Evolutionary conservation across 2,329 filamentous ascomycete species (phyloP), one percentile per base, ranked within the genome.

Genomic region (Ophiostoma sp.): DNA sequence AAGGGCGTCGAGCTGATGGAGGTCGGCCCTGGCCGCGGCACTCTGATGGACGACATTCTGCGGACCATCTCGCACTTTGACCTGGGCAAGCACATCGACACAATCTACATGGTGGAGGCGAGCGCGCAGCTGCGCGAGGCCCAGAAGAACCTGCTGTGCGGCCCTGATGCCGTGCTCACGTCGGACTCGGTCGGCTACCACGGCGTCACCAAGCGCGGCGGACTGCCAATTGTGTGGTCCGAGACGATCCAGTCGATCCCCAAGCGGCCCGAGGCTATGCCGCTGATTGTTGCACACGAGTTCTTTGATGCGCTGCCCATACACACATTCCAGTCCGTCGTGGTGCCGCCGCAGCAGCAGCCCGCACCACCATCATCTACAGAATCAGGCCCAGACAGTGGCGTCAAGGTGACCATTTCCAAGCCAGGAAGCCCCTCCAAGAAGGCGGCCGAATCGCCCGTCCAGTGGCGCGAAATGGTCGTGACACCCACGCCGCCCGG

Each of bases 251-350:
- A 91, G 74, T 87, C 93, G n/a, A 85, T 97, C 23, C 92, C 93
- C 0, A 85, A 87, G 74, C 84, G 88, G 72, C 80, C 87, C 31
- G 84, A 85, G 72, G 91, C 90, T 77, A 91, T 89, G 31, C 94
- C 95, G 0, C 96, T 98, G 79, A 96, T 99, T 72, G 87, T 98
- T 67, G 95, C 95, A 4, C 95, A 99, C 78, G 95, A 99, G 78
- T 98, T 99, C 83, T 99, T 99, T 81, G 95, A 99, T 75, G 95
- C 95, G 2, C 88, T 99, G 0, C 95, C 95, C 44, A 97, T 99
- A 75, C 94, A 99, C 79, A 89, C 92, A 72, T 99, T 99, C 78
- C 90, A 98, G 79, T 90, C 92, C 17, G 85, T 94, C 68, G 77
- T 80, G 6, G 78, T 82, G 44, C 77, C 74, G 69, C 35, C 72